These are phyloP conservation scores for Malus hybrid DNA, from an alignment of 331 rosid species.

Conservation along the genomic window DNA sequence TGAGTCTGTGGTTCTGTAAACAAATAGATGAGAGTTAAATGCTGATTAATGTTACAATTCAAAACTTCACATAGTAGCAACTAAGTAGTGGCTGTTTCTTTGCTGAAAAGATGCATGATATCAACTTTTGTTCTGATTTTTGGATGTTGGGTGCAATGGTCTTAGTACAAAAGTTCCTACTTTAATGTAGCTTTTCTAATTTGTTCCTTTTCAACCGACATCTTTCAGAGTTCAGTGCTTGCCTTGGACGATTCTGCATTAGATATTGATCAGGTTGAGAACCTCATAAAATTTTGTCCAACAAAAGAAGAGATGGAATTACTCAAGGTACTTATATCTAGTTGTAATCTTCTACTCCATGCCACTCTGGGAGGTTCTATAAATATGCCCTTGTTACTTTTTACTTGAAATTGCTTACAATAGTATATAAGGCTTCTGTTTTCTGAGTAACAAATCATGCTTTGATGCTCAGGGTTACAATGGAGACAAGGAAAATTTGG, in stretches of 20 bases:
- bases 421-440: background rate
- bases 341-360: slow-evolving; percentile 7
- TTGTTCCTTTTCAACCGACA: slow-evolving; percentile 2
- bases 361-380: background rate
- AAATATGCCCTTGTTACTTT: background rate
- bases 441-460: slow-evolving; percentile 17
- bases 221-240: slow-evolving; percentile 60
- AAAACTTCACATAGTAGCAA: background rate
- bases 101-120: background rate
- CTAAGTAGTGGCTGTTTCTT: background rate
- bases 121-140: background rate
- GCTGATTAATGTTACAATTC: background rate
- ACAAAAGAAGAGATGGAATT: slow-evolving; percentile 92
- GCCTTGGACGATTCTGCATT: slow-evolving; percentile 78
- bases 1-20: background rate
- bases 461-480: slow-evolving; percentile 52
- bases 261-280: slow-evolving; percentile 85
- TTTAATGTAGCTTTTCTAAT: background rate
- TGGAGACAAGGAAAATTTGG: slow-evolving; percentile 82
- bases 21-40: background rate
- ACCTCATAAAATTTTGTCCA: slow-evolving; percentile 93
- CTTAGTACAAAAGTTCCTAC: background rate
- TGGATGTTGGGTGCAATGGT: background rate
- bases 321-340: slow-evolving; percentile 53
- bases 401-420: background rate